Conservation (phyloP, 2,329 filamentous ascomycete genomes). For the Apiospora rasikravindrae region DNA sequence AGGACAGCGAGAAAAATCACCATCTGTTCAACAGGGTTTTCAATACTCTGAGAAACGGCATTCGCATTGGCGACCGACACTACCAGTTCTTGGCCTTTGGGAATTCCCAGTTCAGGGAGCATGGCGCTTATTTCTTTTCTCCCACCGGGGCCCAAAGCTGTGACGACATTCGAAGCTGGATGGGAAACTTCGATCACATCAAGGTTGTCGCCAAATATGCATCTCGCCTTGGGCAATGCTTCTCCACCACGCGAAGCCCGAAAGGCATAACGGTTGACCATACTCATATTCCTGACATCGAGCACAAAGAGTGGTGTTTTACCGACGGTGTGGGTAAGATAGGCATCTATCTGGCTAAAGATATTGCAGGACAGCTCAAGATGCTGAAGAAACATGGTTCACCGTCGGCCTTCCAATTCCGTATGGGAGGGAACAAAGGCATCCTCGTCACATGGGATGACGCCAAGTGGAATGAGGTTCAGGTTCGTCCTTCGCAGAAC, state of each 20-base stretch:
- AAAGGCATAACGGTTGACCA: constrained; percentile 61
- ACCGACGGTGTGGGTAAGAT: constrained; percentile 94
- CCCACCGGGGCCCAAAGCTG: constrained; percentile 70
- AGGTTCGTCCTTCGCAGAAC: constrained; percentile 82
- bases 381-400: constrained; percentile 59
- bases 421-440: constrained; percentile 91
- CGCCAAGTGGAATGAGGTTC: constrained; percentile 69
- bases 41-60: constrained; percentile 75
- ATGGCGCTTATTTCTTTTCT: constrained; percentile 92
- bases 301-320: constrained; percentile 73
- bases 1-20: constrained; percentile 62
- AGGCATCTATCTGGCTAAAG: constrained; percentile 75
- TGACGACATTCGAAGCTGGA: constrained; percentile 79
- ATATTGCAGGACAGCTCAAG: constrained; percentile 74
- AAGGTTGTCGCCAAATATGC: constrained; percentile 86
- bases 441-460: constrained; percentile 79
- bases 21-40: constrained; percentile 77
- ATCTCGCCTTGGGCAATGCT: constrained; percentile 90
- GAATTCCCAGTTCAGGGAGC: constrained; percentile 92
- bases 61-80: constrained; percentile 78
- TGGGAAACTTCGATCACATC: constrained; percentile 86
- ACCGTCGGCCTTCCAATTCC: constrained; percentile 90
- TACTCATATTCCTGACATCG: constrained; percentile 72
- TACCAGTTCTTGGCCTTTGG: constrained; percentile 94
- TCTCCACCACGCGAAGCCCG: constrained; percentile 87